Conservation (phyloP, 305 asterid genomes). For the Fraxinus ornus region DNA sequence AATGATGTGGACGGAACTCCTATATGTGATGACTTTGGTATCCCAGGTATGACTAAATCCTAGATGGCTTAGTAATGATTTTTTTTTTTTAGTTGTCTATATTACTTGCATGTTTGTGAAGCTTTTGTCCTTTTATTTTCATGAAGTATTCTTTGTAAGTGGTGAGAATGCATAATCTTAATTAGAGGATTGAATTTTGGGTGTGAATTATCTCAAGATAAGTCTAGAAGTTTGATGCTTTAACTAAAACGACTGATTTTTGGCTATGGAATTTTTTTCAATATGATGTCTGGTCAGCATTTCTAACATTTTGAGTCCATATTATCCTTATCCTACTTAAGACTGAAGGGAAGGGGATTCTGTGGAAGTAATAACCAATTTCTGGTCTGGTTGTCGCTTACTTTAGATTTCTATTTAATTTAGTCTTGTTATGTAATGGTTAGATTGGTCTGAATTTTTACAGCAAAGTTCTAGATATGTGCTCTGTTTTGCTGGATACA, state of each 20-base stretch:
- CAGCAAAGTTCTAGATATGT: not conserved
- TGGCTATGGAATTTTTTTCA: not conserved
- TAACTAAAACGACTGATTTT: not conserved
- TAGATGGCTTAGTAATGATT: not conserved
- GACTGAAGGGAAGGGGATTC: not conserved
- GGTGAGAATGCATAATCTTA: not conserved
- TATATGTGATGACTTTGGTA: conserved; percentile 54
- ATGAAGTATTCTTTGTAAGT: not conserved
- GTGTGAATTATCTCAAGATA: not conserved
- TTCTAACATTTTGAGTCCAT: not conserved
- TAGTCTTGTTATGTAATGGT: not conserved
- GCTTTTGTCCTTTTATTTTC: not conserved
- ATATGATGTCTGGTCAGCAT: not conserved
- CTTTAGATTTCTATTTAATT: not conserved
- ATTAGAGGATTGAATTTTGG: not conserved
- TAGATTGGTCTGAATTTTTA: not conserved
- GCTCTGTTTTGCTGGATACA: not conserved
- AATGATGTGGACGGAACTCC: conserved; percentile 56
- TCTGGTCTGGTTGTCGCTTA: not conserved
- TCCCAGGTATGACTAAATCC: conserved; percentile 49
- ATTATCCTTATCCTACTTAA: not conserved
- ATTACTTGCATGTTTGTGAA: not conserved
- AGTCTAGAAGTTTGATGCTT: not conserved
- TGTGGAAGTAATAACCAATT: not conserved
- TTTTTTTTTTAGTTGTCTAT: not conserved